phyloP scores from a whole-genome alignment of 148 eudicot species.

The Cornus florida region DNA sequence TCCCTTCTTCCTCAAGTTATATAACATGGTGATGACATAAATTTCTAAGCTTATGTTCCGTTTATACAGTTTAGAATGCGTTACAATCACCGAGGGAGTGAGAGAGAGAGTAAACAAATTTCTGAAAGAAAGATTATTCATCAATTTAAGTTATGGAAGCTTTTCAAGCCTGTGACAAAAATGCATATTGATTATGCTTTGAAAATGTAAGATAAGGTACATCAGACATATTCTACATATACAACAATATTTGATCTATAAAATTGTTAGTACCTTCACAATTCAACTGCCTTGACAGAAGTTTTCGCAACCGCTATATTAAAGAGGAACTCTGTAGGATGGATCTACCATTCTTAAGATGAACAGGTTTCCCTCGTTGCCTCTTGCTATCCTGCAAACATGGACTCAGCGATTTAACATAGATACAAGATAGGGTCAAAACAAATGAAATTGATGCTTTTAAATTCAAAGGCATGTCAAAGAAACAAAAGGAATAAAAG shows the following conservation, averaged over 20 bases:
- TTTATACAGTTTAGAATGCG: too few relatives aligned
- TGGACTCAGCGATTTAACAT: background rate
- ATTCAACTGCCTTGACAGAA: background rate
- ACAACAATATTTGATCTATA: background rate
- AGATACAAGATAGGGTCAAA: background rate
- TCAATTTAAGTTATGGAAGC: background rate
- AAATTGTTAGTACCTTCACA: background rate
- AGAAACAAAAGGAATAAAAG: too few relatives aligned
- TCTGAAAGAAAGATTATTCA: too few relatives aligned
- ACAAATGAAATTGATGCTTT: background rate
- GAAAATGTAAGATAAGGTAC: background rate
- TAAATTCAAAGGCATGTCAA: background rate
- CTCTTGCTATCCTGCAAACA: conserved; percentile 42
- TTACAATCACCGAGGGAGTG: too few relatives aligned
- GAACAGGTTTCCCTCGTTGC: conserved; percentile 41
- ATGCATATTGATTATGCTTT: background rate
- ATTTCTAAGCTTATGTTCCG: too few relatives aligned
- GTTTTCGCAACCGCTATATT: background rate
- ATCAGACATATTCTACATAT: background rate
- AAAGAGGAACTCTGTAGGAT: conserved; percentile 34
- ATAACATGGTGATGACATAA: too few relatives aligned
- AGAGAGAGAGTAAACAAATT: too few relatives aligned
- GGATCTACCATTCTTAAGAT: conserved; percentile 43
- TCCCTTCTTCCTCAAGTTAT: too few relatives aligned
- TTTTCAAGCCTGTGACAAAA: too few relatives aligned